phyloP scores from a whole-genome alignment of 371 early-diverging fungal genomes.

The Catenaria anguillulae region DNA sequence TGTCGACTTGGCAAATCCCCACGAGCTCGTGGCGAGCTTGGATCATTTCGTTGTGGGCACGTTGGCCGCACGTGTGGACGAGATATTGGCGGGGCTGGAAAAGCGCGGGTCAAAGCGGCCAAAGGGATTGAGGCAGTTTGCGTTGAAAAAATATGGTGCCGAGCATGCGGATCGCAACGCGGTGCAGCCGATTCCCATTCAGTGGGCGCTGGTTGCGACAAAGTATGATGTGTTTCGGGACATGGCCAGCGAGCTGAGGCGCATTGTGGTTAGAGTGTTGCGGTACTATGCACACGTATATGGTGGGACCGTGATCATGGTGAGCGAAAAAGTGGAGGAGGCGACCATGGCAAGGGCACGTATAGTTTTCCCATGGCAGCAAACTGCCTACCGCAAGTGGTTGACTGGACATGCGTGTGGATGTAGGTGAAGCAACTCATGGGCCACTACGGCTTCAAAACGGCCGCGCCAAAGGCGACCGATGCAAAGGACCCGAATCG shows the following conservation, averaged over 20 bases:
- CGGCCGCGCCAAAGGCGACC: background rate
- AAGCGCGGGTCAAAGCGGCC: conserved; percentile 32
- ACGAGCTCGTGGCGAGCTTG: conserved; percentile 14
- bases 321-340: background rate
- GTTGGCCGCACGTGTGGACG: conserved; percentile 15
- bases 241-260: conserved; percentile 25
- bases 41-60: conserved; percentile 17
- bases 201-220: conserved; percentile 24
- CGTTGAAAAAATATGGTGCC: conserved; percentile 22
- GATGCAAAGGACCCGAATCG: background rate
- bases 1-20: conserved; percentile 27
- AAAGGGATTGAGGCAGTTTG: conserved; percentile 18
- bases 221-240: conserved; percentile 27
- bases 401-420: too few species aligned
- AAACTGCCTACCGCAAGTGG: background rate
- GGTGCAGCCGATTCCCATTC: conserved; percentile 20
- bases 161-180: conserved; percentile 7
- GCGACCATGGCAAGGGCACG: background rate
- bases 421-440: background rate
- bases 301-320: conserved; percentile 20
- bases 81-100: conserved; percentile 22
- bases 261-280: conserved; percentile 19
- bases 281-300: conserved; percentile 26
- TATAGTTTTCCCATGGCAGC: background rate
- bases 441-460: background rate